Conservation (phyloP, 2,329 filamentous ascomycete species). For the Colletotrichum sp. region DNA sequence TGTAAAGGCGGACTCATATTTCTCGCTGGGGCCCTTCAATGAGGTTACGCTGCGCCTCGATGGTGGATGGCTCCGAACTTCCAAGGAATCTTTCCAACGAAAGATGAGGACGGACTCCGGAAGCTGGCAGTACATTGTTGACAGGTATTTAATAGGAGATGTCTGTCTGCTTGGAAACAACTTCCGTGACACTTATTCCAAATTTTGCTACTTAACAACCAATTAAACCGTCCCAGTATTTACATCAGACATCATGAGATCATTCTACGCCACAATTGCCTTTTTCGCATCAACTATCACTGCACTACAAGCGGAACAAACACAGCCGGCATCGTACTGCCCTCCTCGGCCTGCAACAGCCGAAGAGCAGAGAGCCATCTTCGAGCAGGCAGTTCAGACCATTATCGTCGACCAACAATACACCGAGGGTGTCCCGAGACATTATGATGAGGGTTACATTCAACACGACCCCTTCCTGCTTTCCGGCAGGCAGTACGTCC, state of each 20-base stretch:
- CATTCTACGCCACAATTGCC: neutral
- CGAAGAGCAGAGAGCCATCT: neutral
- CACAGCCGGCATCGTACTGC: neutral
- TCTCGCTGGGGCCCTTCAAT: neutral
- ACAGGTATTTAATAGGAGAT: neutral
- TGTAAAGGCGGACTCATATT: neutral
- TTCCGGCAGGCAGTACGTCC: neutral
- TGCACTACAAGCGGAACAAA: neutral
- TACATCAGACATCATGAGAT: neutral
- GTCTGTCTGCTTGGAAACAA: neutral
- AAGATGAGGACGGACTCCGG: neutral
- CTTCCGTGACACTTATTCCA: neutral
- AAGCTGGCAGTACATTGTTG: neutral
- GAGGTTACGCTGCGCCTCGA: neutral
- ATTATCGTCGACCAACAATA: neutral
- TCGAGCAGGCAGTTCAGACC: neutral
- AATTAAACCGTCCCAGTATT: fast-evolving
- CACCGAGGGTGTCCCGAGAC: neutral
- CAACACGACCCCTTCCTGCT: constrained; percentile 8
- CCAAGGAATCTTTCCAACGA: neutral
- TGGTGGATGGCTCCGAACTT: neutral
- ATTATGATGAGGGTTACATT: constrained; percentile 4
- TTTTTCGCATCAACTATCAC: neutral
- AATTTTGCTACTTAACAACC: fast-evolving
- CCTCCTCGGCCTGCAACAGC: neutral